Percentiles rank a stretch among this genome's conserved stretches.
These are phyloP conservation scores for Aquilaria sinensis DNA, from an alignment of 345 rosid species.

Conservation along the genomic window DNA sequence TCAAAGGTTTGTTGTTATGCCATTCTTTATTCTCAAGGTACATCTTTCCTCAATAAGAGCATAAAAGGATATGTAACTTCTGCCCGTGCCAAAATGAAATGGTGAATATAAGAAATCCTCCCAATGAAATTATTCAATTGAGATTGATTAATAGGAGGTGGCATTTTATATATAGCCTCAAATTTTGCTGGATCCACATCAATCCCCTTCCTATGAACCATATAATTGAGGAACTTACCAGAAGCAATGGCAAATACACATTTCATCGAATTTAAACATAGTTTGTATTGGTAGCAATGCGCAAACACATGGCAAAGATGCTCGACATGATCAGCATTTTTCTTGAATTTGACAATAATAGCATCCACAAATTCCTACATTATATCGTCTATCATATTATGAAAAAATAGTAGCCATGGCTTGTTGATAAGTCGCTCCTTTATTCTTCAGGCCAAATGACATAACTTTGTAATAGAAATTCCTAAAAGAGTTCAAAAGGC, in stretches of 20 bases:
- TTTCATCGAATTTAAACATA: too few species aligned
- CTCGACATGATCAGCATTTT: background rate
- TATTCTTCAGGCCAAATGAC: background rate
- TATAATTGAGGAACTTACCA: too few species aligned
- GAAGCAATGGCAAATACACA: too few species aligned
- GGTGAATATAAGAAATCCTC: background rate
- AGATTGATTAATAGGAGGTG: background rate
- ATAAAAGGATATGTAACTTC: background rate
- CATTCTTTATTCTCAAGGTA: background rate
- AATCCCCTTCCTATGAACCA: too few species aligned
- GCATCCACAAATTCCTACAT: background rate
- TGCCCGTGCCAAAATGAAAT: background rate
- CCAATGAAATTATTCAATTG: background rate
- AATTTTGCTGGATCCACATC: background rate
- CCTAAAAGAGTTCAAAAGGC: background rate
- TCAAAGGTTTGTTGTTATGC: background rate
- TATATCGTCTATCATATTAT: background rate
- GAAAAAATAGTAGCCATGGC: background rate
- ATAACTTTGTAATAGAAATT: background rate
- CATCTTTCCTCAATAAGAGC: background rate
- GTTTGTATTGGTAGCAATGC: background rate
- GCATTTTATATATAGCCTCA: background rate
- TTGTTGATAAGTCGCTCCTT: background rate
- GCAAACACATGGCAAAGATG: background rate
- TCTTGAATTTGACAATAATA: too few species aligned